Percentiles rank a stretch among this genome's conserved stretches.
These are phyloP conservation scores for Suillus discolor DNA, from an alignment of 768 basidiomycete genomes.

Conservation along the genomic window DNA sequence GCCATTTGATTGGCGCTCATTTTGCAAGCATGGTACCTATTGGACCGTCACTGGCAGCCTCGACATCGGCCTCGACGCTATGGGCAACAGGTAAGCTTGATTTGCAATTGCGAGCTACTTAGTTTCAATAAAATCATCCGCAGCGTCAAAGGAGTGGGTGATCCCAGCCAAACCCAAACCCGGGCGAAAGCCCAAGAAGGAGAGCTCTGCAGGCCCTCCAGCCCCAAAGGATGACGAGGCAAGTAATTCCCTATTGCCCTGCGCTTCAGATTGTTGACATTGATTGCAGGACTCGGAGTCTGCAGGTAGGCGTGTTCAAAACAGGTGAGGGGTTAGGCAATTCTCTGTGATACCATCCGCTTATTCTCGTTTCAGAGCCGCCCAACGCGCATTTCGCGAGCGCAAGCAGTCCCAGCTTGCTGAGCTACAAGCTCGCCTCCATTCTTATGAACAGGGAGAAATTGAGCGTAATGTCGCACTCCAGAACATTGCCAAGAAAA, in stretches of 20 bases:
- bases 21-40: constrained; percentile 32
- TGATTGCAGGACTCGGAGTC: constrained; percentile 43
- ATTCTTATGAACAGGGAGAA: constrained; percentile 88
- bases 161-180: constrained; percentile 87
- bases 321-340: constrained; percentile 49
- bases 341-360: constrained; percentile 2
- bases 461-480: constrained; percentile 85
- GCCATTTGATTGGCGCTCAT: constrained; percentile 14
- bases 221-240: constrained; percentile 52
- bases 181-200: constrained; percentile 86
- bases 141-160: constrained; percentile 90
- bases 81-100: constrained; percentile 71
- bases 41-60: constrained; percentile 29
- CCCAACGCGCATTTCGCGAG: constrained; percentile 88
- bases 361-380: constrained; percentile 54
- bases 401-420: constrained; percentile 87
- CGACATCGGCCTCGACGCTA: constrained; percentile 57
- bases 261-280: constrained; percentile 7
- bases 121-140: constrained; percentile 13
- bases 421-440: constrained; percentile 83
- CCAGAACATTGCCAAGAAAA: constrained; percentile 78
- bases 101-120: not conserved
- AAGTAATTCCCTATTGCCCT: constrained; percentile 22
- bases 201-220: constrained; percentile 32
- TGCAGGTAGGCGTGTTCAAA: constrained; percentile 75